Evolutionary conservation across 2,329 filamentous ascomycete genomes (phyloP), one percentile per base, ranked within the genome.

Genomic region (Phialocephala subalpina): DNA sequence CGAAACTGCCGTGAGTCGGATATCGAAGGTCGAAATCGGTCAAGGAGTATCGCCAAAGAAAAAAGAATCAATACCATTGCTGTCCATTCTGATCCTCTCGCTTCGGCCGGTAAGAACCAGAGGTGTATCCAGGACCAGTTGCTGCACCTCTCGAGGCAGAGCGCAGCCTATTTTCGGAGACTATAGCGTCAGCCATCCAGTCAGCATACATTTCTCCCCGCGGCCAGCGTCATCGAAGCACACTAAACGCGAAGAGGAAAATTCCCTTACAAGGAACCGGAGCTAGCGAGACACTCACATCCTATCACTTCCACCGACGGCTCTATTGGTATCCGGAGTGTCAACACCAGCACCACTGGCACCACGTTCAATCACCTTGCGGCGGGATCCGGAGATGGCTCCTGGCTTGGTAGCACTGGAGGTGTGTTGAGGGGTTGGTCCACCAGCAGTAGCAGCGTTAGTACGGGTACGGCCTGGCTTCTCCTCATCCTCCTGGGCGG

Each of bases 161-260:
- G 86, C 90, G 91, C 86, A 93, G 90, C 90, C 91, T 93, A 88
- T 89, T 90, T 91, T 86, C 89, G 90, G 86, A 90, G 87, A 91
- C 90, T 92, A 90, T 89, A 82, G 85, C 80, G 90, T 92, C 90
- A 93, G 90, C 90, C 88, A 87, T 85, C 86, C 86, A 87, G 87
- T 90, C 88, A 90, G 87, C 86, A 87, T 83, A 83, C 58, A 85
- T 83, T 85, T 87, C 86, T 92, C 88, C 84, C 81, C 83, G 85
- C 86, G 89, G 87, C 87, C 86, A 92, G 90, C 89, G 87, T 89
- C 87, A 84, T 75, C 86, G 81, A 85, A 84, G 85, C 88, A 90
- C 88, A 92, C 88, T 87, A 91, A 90, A 92, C 90, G 90, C 89
- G 90, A 89, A 91, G 89, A 90, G 90, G 87, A 90, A 86, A 86